Evolutionary conservation across 345 rosid species (phyloP), one percentile per base, ranked within the genome.

Genomic region (Aquilaria malaccensis): DNA sequence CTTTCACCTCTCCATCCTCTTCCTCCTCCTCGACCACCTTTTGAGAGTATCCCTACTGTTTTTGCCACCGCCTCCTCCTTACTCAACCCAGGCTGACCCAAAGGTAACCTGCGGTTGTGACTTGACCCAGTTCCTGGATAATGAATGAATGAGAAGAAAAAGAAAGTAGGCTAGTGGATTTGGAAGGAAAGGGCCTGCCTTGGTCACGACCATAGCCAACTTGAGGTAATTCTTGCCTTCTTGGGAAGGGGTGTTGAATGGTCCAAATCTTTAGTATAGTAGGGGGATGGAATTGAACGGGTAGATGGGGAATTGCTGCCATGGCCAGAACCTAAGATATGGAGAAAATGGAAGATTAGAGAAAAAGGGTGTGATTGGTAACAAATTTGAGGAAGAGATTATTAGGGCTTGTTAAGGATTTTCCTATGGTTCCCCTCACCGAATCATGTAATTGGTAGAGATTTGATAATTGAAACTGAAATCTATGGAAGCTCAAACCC

Each of bases 381-480:
- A 70, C 58, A 6, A 67, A 64, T 3, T 70, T 6, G 32, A 72
- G 14, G 67, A 14, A 30, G 29, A 60, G 72, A 45, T 62, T 67
- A 75, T 65, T 72, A 55, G 77, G 74, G 60, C 51, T 74, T 11
- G 80, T 57, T n/a, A 90, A 51, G 58, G 74, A 58, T 65, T 85
- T 77, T 55, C 85, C 85, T n/a, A 80, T 71, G 12, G 65, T 74
- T 70, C 87, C 75, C 65, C 89, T 83, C 95, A 89, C 86, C 67
- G 77, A 70, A 29, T 67, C 33, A 12, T 37, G 3, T 3, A 37
- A 37, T 37, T 9, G 43, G 7, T 9, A 0, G 43, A 37, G 7
- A 37, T 9, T 4, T 9, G 43, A 37, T 4, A 9, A 22, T 22
- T 22, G 22, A 22, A 22, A 22, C 22, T 22, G 22, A 22, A 37